These are phyloP conservation scores for Umbelopsis sp. DNA, from an alignment of 192 early-diverging fungal genomes.

Conservation along the genomic window DNA sequence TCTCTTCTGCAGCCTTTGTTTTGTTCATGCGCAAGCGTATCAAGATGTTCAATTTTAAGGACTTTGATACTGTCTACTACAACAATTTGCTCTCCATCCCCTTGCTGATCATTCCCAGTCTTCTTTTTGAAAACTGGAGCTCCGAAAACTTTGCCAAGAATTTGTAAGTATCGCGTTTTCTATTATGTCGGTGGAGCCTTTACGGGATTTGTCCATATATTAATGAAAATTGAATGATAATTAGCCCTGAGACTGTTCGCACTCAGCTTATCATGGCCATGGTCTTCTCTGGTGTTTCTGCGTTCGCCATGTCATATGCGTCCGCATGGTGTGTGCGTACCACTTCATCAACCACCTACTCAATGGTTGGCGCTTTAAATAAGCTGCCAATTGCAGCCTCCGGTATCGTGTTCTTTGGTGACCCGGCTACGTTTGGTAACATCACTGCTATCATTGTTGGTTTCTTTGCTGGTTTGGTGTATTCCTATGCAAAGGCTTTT, in stretches of 20 bases:
- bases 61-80: constrained; percentile 98
- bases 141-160: constrained; percentile 59
- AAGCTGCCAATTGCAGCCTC: constrained; percentile 95
- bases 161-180: constrained; percentile 46
- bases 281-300: constrained; percentile 76
- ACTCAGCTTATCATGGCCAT: constrained; percentile 66
- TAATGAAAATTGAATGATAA: constrained; percentile 9
- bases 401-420: constrained; percentile 95
- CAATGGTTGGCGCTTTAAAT: constrained; percentile 99
- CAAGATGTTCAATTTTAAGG: constrained; percentile 90
- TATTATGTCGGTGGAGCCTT: background rate
- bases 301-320: constrained; percentile 89
- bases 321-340: constrained; percentile 84
- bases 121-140: constrained; percentile 72
- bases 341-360: constrained; percentile 80
- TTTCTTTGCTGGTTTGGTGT: constrained; percentile 74
- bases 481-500: constrained; percentile 72
- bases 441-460: constrained; percentile 87
- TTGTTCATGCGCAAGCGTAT: constrained; percentile 91
- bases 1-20: constrained; percentile 85
- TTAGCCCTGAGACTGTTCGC: constrained; percentile 49
- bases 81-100: constrained; percentile 94
- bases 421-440: constrained; percentile 79
- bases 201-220: background rate
- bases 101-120: constrained; percentile 68